phyloP scores from a whole-genome alignment of 2,329 filamentous ascomycete species.

The Spiromastix sp. region DNA sequence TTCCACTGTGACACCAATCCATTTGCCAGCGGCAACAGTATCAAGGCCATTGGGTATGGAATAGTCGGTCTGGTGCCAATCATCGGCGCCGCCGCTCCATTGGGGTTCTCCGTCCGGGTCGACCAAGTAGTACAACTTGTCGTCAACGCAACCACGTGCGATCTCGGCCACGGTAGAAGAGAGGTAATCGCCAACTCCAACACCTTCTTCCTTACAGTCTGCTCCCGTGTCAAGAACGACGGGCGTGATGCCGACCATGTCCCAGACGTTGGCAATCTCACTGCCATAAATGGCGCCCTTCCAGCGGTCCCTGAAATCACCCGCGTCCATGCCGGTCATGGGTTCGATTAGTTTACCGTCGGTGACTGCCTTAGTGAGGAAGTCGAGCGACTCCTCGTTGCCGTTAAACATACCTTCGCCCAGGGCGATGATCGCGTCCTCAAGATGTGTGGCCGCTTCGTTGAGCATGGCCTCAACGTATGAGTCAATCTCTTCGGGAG shows the following conservation, averaged over 20 bases:
- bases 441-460: neutral
- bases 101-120: neutral
- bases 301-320: neutral
- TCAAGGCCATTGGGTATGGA: neutral
- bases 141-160: neutral
- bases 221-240: neutral
- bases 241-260: slow-evolving; percentile 1
- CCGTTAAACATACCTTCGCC: neutral
- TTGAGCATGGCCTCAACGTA: neutral
- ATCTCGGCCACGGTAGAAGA: neutral
- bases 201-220: neutral
- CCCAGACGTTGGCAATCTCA: neutral
- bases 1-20: neutral
- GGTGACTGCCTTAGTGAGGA: neutral
- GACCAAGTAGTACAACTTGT: neutral
- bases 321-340: neutral
- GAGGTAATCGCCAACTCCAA: slow-evolving; percentile 1
- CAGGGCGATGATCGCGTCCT: neutral
- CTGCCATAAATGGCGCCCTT: neutral
- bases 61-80: neutral
- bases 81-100: neutral
- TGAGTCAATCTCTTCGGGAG: neutral
- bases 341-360: neutral
- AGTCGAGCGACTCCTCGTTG: neutral
- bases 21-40: neutral